Base-by-base conservation (phyloP, 768 basidiomycete species). In the Auricularia heimuer region DNA sequence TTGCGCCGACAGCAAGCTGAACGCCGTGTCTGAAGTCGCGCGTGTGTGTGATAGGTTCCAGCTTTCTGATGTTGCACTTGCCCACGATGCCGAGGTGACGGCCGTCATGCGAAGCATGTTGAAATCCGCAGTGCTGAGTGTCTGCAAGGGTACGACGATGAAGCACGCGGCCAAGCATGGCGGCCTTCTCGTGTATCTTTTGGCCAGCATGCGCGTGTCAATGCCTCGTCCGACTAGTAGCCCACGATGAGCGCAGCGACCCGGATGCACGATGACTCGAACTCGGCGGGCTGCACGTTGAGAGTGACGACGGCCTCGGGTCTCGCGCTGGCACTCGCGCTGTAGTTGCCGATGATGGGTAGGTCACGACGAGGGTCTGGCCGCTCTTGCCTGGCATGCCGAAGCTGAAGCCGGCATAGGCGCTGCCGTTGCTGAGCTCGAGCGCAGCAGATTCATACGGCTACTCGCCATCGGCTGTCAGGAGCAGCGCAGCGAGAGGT, bases 101-200 rank as follows among this genome's bases (percentile, higher is more conserved):
- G 97, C 97, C 8, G 96, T 97, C 33, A 94, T 97, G 56, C 97
- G 87, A 61, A 99, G 86, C 96, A 98, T 99, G 74, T 98, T 94
- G 80, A 97, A 98, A 74, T 98, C 97, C n/a, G 88, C 83, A 74
- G 98, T 96, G n/a, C 95, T 97, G 35, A 98, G 84, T 0, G 96
- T 98, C 75, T 99, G 96, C 54, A 94, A 98, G 3, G 96, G 96
- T 10, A 96, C 97, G 39, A 98, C 84, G 70, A 99, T 96, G 71
- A 98, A 97, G 81, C 34, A 99, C 76, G 73, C 87, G 88, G 37
- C 90, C 95, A 24, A 97, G 86, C 84, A 95, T 89, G 12, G 88
- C 89, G 62, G 97, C 97, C 69, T 97, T 91, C 76, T 95, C 92
- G 69, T 97, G 84, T 69, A 99, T 90, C 72, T 84, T 90, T 83